Percentiles rank a stretch among this genome's conserved stretches.
Evolutionary conservation across 257 asterid genomes (phyloP).

Genomic region (Solanum medicagineum): DNA sequence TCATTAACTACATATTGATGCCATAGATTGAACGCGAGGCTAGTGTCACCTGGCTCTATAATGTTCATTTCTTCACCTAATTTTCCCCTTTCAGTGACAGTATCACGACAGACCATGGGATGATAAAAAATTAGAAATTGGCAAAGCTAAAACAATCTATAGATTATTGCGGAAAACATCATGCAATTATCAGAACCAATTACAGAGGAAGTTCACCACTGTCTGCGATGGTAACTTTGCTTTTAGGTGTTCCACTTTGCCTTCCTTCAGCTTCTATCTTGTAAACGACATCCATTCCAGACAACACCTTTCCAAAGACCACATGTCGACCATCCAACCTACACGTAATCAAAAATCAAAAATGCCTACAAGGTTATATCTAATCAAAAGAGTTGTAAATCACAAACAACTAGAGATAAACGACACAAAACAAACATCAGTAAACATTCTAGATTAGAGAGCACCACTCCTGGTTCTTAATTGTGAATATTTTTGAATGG

Average conservation of each 20-base stretch:
- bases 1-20: not conserved
- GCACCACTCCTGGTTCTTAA: not conserved
- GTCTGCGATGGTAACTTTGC: conserved; percentile 61
- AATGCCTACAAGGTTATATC: not conserved
- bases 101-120: not conserved
- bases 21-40: not conserved
- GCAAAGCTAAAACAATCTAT: not conserved
- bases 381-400: not conserved
- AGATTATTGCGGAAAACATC: not conserved
- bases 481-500: not conserved
- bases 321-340: conserved; percentile 96
- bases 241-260: conserved; percentile 75
- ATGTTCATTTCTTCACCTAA: not conserved
- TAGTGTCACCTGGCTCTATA: not conserved
- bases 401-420: not conserved
- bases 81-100: not conserved
- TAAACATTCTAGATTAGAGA: not conserved
- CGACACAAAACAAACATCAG: not conserved
- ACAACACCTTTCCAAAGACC: conserved; percentile 82
- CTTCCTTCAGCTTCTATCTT: conserved; percentile 95
- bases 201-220: conserved; percentile 71
- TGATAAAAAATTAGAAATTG: not conserved
- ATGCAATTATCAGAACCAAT: not conserved
- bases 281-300: conserved; percentile 95
- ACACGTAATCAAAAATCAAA: not conserved